Evolutionary conservation across 192 early-diverging fungal genomes (phyloP).

Genomic region (Mortierella claussenii): DNA sequence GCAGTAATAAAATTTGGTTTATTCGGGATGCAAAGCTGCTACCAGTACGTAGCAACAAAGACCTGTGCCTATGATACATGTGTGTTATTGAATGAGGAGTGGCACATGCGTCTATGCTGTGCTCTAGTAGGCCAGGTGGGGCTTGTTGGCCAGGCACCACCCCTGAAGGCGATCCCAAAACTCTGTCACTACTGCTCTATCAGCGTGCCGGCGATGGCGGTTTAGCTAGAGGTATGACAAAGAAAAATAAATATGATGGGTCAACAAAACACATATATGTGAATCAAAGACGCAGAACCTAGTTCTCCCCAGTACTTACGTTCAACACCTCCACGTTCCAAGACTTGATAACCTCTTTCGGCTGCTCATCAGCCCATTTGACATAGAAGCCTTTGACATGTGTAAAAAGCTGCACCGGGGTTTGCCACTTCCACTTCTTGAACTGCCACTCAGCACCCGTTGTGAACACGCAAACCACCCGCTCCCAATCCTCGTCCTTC

Average conservation of each 20-base stretch:
- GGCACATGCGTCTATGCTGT: too few species aligned
- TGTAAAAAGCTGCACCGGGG: constrained; percentile 86
- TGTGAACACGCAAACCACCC: constrained; percentile 91
- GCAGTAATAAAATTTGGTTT: not conserved
- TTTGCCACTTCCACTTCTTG: constrained; percentile 88
- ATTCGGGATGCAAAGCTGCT: not conserved
- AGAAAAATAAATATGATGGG: not conserved
- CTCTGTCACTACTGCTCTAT: constrained; percentile 62
- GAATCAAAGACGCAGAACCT: not conserved
- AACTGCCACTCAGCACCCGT: constrained; percentile 95
- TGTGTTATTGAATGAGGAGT: too few species aligned
- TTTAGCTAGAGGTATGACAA: constrained; percentile 56
- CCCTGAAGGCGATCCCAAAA: constrained; percentile 67
- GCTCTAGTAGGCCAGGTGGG: constrained; percentile 58
- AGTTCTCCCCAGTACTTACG: constrained; percentile 55
- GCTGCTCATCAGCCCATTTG: constrained; percentile 64
- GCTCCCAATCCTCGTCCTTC: constrained; percentile 83
- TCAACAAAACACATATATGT: not conserved
- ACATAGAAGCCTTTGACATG: constrained; percentile 75
- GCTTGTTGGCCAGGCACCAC: constrained; percentile 60
- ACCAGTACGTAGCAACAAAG: too few species aligned
- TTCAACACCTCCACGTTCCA: constrained; percentile 65
- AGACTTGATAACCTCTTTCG: constrained; percentile 45
- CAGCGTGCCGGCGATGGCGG: constrained; percentile 64
- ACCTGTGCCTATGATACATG: too few species aligned